phyloP scores from a whole-genome alignment of 225 moss, liverwort and hornwort genomes.

The Marchantia polymorpha region DNA sequence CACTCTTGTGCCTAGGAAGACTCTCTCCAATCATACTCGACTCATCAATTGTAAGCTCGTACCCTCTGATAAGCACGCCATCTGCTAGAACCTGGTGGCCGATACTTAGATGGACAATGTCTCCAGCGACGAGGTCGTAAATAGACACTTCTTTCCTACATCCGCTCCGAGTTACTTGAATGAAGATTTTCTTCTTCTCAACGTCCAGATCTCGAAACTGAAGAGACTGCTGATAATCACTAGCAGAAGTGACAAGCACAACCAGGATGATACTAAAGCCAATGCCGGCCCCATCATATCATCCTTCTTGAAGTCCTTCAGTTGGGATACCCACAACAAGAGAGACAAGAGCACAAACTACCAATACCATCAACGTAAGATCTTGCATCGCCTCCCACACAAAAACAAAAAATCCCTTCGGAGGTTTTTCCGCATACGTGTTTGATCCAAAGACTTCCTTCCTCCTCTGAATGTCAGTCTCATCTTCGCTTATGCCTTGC shows the following conservation, averaged over 20 bases:
- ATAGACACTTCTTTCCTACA: slow-evolving; percentile 57
- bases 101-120: slow-evolving; percentile 68
- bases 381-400: slow-evolving; percentile 82
- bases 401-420: slow-evolving; percentile 59
- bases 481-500: slow-evolving; percentile 52
- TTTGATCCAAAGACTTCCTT: slow-evolving; percentile 56
- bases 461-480: slow-evolving; percentile 36
- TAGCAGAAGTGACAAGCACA: slow-evolving; percentile 74
- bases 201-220: slow-evolving; percentile 76
- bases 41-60: slow-evolving; percentile 71
- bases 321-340: slow-evolving; percentile 63
- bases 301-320: slow-evolving; percentile 63
- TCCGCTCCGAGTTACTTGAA: slow-evolving; percentile 63
- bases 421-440: slow-evolving; percentile 68
- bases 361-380: slow-evolving; percentile 66
- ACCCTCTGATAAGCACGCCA: slow-evolving; percentile 68
- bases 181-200: slow-evolving; percentile 80
- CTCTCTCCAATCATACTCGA: slow-evolving; percentile 95
- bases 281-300: slow-evolving; percentile 93
- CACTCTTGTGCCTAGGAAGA: slow-evolving; percentile 41
- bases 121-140: slow-evolving; percentile 76
- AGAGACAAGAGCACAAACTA: slow-evolving; percentile 67
- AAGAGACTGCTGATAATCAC: slow-evolving; percentile 91
- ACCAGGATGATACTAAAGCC: slow-evolving; percentile 79
- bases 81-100: slow-evolving; percentile 91